Base-by-base conservation (phyloP, 495 filamentous ascomycete species). In the Aspergillus baeticus region DNA sequence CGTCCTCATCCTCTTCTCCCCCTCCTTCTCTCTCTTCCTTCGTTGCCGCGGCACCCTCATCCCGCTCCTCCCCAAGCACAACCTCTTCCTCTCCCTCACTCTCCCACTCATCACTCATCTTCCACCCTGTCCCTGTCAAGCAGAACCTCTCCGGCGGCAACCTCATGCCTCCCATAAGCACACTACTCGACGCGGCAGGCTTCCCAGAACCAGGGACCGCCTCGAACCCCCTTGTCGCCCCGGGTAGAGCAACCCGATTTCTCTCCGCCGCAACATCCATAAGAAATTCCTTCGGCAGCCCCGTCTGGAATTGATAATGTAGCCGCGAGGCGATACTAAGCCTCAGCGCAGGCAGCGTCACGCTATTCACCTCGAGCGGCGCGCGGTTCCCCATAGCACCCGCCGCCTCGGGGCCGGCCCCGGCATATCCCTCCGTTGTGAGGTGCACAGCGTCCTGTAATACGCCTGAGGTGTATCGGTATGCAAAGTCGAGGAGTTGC, bases 401-500 rank as follows among this genome's bases (percentile, higher is more conserved):
- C 41, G 58, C 59, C 20, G 43, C 55, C 46, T 57, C 41, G 66
- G 72, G 23, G 46, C 69, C 44, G 63, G 68, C 64, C 7, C 68
- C 73, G 15, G 74, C 77, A 41, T 82, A 82, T 5, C 79, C 78
- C 67, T 82, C 79, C 21, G 77, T 72, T 21, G 77, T 72, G 45
- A 84, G 75, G 48, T 83, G 77, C 52, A 82, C 69, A 13, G 78
- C 68, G 51, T 81, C 77, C 56, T 80, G 77, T 13, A 78, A 71
- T 0, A 78, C 72, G 37, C 72, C 72, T 35, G 77, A 76, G 6
- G 82, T 83, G 71, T 85, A 87, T 41, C 93, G 89, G 82, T 98
- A 98, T 17, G 94, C 92, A 69, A 98, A 96, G 72, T 98, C 94
- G 67, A 98, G 85, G 37, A 98, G 87, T 61, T 96, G 89, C 3